Evolutionary conservation across 129 eudicot species (phyloP).

Genomic region (Dittrichia graveolens): DNA sequence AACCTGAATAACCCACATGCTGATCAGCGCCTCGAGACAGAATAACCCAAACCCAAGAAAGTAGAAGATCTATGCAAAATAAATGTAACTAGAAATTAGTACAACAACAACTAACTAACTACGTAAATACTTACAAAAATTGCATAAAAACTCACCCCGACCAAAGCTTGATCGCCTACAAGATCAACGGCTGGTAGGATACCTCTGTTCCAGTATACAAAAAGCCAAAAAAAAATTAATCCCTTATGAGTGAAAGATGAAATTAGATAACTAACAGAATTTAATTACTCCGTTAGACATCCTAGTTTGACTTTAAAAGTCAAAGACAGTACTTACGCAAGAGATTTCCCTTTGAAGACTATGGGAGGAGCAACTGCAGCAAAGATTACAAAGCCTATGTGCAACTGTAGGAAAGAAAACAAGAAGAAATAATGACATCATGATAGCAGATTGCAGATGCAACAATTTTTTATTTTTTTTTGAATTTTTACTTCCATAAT

Average conservation of each 20-base stretch:
- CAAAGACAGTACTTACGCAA: conserved; percentile 58
- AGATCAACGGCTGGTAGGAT: conserved; percentile 91
- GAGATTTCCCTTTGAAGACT: conserved; percentile 90
- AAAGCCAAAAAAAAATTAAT: neutral
- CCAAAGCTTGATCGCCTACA: conserved; percentile 62
- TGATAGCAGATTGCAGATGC: conserved; percentile 16
- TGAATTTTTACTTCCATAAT: neutral
- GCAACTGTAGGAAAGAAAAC: conserved; percentile 56
- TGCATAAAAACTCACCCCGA: conserved; percentile 73
- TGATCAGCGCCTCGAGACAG: conserved; percentile 75
- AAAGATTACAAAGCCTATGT: conserved; percentile 74
- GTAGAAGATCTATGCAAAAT: conserved; percentile 75
- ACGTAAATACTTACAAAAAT: neutral
- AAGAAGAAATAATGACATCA: conserved; percentile 14
- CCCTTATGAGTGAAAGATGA: too few relatives aligned
- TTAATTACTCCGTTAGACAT: neutral
- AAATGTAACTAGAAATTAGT: conserved; percentile 20
- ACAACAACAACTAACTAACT: conserved; percentile 1
- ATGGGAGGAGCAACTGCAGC: conserved; percentile 98
- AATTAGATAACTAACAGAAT: conserved; percentile 7
- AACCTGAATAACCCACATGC: conserved; percentile 97
- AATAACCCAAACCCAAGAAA: conserved; percentile 90
- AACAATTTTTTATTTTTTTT: neutral
- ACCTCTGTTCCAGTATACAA: conserved; percentile 63
- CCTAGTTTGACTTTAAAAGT: conserved; percentile 11